Evolutionary conservation across 169 alveolate genomes (phyloP).

Genomic region (Plasmodium cynomolgi): DNA sequence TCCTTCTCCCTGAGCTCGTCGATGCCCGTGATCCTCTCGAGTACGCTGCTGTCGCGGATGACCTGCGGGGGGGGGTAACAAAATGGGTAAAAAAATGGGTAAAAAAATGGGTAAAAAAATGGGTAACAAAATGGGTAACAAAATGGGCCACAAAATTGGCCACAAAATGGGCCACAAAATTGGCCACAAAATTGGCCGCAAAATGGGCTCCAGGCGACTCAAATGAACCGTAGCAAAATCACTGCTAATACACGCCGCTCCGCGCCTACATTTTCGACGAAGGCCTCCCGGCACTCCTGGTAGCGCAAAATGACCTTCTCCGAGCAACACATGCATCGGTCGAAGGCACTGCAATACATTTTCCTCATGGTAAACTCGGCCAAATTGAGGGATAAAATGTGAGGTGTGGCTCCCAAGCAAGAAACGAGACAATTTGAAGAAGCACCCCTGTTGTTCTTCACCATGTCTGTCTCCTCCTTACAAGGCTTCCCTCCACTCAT

Average conservation of each 20-base stretch:
- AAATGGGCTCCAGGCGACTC: too few species aligned
- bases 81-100: background rate
- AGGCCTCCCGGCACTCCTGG: conserved; percentile 44
- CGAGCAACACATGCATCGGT: conserved; percentile 83
- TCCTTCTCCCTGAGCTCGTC: conserved; percentile 5
- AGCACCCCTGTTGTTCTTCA: conserved; percentile 2
- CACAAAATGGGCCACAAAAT: too few species aligned
- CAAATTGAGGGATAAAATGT: conserved; percentile 76
- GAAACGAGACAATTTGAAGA: conserved; percentile 36
- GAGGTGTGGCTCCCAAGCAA: conserved; percentile 84
- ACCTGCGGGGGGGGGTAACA: conserved; percentile 10
- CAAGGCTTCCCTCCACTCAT: background rate
- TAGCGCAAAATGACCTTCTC: conserved; percentile 46
- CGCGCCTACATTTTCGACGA: conserved; percentile 67
- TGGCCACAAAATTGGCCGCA: background rate
- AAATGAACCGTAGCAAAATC: too few species aligned
- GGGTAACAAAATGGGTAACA: background rate
- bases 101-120: background rate
- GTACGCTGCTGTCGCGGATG: conserved; percentile 39
- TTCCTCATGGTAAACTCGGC: conserved; percentile 74
- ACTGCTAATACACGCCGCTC: background rate
- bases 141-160: background rate
- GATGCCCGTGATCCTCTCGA: conserved; percentile 51
- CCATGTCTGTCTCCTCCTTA: background rate
- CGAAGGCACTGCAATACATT: conserved; percentile 76